Evolutionary conservation across 441 rosid species (phyloP), one percentile per base, ranked within the genome.

Genomic region (Gossypium lobatum): DNA sequence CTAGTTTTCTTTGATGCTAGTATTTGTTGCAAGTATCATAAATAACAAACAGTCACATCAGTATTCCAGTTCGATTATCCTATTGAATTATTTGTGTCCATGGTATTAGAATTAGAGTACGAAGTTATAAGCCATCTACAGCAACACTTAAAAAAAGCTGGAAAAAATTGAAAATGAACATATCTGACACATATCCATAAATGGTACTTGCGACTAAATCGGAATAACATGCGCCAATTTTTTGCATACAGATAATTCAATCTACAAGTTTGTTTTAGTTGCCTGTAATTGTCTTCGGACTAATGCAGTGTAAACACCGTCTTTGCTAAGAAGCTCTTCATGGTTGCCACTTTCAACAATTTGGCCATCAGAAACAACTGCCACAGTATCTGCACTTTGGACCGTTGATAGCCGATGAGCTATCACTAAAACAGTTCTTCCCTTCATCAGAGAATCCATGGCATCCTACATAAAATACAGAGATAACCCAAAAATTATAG

Each of bases 371-470:
- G 96, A 94, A 73, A 92, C 81, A 26, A 94, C 95, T 3, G 93
- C 98, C 53, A 94, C 97, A 1, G 78, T 81, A 71, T 92, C 88
- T 59, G 97, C 95, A 48, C 85, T 90, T 85, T 92, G 84, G 34
- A 94, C 93, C 0, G 97, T 94, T 1, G 98, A 93, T 17, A 92
- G 82, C 79, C 96, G 81, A 82, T 92, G 97, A 14, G 98, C 98
- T 83, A 92, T 93, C 11, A 93, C 96, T 26, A 93, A 83, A 71
- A 93, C 97, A 0, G 96, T 93, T 86, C 98, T 90, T 48, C 97
- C 95, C 55, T 80, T 85, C 98, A 92, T 90, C 53, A 93, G 80
- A 59, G 76, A 73, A 63, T 73, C 76, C 76, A 73, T 73, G 4
- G 76, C 76, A 31, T 73, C 76, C 76, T 73, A 34, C 55, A 65